phyloP scores from a whole-genome alignment of 2,329 filamentous ascomycete species.

The Xylaria multiplex region DNA sequence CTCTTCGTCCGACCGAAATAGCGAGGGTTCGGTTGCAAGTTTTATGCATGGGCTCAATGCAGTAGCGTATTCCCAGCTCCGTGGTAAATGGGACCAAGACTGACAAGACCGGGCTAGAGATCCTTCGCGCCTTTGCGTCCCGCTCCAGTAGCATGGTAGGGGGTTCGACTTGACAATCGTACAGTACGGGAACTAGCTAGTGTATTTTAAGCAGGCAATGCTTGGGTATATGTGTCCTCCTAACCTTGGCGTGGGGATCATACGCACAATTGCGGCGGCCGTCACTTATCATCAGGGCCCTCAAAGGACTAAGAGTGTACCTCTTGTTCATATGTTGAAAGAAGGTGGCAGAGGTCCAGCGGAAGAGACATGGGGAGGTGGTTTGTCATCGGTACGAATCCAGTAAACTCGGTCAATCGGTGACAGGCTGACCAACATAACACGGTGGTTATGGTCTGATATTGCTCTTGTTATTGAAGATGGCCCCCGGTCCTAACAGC shows the following conservation, averaged over 20 bases:
- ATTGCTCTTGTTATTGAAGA: conserved; percentile 11
- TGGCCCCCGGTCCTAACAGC: conserved; percentile 1
- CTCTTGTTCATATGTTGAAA: neutral
- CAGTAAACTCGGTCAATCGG: conserved; percentile 27
- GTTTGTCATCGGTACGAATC: conserved; percentile 17
- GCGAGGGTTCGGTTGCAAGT: conserved; percentile 9
- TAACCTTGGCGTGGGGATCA: conserved; percentile 8
- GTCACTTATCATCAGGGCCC: conserved; percentile 1
- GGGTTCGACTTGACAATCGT: conserved; percentile 1
- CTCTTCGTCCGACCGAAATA: neutral
- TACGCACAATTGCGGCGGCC: neutral
- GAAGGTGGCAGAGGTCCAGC: conserved; percentile 13
- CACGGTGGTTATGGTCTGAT: conserved; percentile 18
- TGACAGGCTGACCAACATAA: conserved; percentile 24
- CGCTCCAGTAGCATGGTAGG: conserved; percentile 13
- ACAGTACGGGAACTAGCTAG: neutral
- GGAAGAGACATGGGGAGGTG: conserved; percentile 10
- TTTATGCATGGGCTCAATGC: conserved; percentile 22
- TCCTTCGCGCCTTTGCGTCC: conserved; percentile 28
- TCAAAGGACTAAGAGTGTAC: neutral
- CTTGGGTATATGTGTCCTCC: neutral
- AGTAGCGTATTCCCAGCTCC: conserved; percentile 33
- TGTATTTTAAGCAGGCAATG: neutral
- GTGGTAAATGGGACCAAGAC: conserved; percentile 30
- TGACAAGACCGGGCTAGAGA: conserved; percentile 17